Evolutionary conservation across 805 yeast species (phyloP), one percentile per base, ranked within the genome.

Genomic region (Metschnikowia amazonensis): DNA sequence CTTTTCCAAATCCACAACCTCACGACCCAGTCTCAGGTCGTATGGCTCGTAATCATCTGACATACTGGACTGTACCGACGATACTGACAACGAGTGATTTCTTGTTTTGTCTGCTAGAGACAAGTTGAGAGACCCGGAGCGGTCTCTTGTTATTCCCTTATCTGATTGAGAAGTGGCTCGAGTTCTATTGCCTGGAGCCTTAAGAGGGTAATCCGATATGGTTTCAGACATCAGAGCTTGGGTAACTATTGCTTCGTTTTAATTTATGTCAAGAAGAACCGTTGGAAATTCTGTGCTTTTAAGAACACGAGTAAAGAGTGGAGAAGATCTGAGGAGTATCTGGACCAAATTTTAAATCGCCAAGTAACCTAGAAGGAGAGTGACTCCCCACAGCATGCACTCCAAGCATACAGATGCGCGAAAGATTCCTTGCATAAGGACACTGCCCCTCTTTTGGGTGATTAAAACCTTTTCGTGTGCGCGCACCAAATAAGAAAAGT

Each of bases 1-100:
- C 35, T 66, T 64, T 45, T 69, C 74, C 47, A 69, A 56, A 39
- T 69, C 74, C 2, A 60, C 52, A 17, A 63, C 63, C 44, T 65
- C 67, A 48, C 53, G 34, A 16, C 11, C 10, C 5, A 21, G 21
- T 6, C 14, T 29, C 24, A 5, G 23, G 10, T 31, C 35, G n/a
- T 30, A 31, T 11, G 42, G 34, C 35, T 30, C 29, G 24, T 21
- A 39, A 23, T 52, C 57, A 37, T 52, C 56, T 1, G 49, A 41
- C 38, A 58, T 53, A 23, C 44, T 49, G 3, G 59, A 55, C 27
- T 47, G 47, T 39, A 62, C 58, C 13, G 67, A 60, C 28, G 53
- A 48, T 16, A 60, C 51, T 11, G 65, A 60, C 25, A 48, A 36
- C 11, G 63, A 60, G 41, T 61, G 66, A 48, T 55, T 49, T 44